Evolutionary conservation across 1,284 basidiomycete genomes (phyloP), one percentile per base, ranked within the genome.

Genomic region (Rhizoctonia solani): DNA sequence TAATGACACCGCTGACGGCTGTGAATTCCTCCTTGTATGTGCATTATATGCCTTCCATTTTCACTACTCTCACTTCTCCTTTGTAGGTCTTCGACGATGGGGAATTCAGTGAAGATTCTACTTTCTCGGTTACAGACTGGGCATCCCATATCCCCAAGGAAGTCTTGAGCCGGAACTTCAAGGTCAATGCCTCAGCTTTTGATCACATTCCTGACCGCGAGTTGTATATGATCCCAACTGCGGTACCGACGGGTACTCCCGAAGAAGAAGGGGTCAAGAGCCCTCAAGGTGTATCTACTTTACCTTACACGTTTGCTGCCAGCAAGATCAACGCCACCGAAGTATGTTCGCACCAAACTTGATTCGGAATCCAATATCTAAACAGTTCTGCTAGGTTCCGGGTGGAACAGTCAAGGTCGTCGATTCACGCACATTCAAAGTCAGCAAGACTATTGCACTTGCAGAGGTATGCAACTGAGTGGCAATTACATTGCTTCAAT

Each of bases 1-100:
- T n/a, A n/a, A n/a, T n/a, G n/a, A n/a, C n/a, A n/a, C n/a, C n/a
- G n/a, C n/a, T n/a, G n/a, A n/a, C 81, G 88, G 87, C 2, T 78
- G 83, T 4, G 88, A 91, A 74, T 90, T 90, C 74, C 76, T 90
- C 37, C 77, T 91, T 72, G 87, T 88, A 56, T 70, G 82, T 70
- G 2, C 46, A 61, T 47, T 56, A 9, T 50, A 67, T 19, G 34
- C 46, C n/a, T 50, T 44, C 54, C 34, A 53, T 49, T 52, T n/a
- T n/a, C 27, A 39, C 63, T 50, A 6, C 67, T 71, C 21, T 29
- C 27, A 44, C 89, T 90, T 76, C 83, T 81, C 75, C 87, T 88
- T n/a, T n/a, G n/a, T n/a, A n/a, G n/a, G n/a, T n/a, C n/a, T n/a
- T n/a, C n/a, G n/a, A n/a, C n/a, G n/a, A n/a, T n/a, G n/a, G n/a